Evolutionary conservation across 164 flowering plant genomes (phyloP).

Genomic region (Macadamia integrifolia): DNA sequence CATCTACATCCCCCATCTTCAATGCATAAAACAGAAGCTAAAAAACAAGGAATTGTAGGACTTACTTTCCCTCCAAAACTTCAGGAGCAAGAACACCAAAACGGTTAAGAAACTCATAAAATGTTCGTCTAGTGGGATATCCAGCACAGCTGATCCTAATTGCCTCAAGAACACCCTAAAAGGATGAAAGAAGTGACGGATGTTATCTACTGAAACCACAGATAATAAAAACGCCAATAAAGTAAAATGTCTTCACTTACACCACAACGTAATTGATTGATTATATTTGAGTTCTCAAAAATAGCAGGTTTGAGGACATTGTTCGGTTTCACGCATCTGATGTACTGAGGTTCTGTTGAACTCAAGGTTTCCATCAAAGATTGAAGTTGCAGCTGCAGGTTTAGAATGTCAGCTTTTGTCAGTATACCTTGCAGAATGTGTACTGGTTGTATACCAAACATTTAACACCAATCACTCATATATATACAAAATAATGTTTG

Average conservation of each 20-base stretch:
- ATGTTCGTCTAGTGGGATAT: conserved; percentile 92
- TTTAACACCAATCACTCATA: neutral
- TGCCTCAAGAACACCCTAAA: conserved; percentile 98
- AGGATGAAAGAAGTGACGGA: neutral
- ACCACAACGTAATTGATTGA: conserved; percentile 97
- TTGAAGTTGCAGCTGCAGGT: conserved; percentile 90
- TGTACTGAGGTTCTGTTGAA: conserved; percentile 95
- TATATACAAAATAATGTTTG: neutral
- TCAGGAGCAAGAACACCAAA: conserved; percentile 97
- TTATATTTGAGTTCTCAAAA: conserved; percentile 82
- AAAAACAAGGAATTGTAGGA: conserved; percentile 1
- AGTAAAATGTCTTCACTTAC: conserved; percentile 42
- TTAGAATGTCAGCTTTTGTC: neutral
- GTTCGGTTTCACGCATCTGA: conserved; percentile 99
- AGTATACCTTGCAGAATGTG: neutral
- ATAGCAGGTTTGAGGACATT: conserved; percentile 91
- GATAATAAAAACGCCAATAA: neutral
- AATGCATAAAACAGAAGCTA: neutral
- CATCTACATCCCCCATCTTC: neutral
- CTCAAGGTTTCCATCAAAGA: conserved; percentile 94
- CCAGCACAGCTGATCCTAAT: conserved; percentile 99
- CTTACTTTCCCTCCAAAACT: conserved; percentile 90
- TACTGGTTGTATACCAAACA: neutral
- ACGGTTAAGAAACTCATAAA: conserved; percentile 89
- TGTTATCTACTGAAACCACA: neutral